Evolutionary conservation across 148 eudicot genomes (phyloP).

Genomic region (Spergularia bocconei): DNA sequence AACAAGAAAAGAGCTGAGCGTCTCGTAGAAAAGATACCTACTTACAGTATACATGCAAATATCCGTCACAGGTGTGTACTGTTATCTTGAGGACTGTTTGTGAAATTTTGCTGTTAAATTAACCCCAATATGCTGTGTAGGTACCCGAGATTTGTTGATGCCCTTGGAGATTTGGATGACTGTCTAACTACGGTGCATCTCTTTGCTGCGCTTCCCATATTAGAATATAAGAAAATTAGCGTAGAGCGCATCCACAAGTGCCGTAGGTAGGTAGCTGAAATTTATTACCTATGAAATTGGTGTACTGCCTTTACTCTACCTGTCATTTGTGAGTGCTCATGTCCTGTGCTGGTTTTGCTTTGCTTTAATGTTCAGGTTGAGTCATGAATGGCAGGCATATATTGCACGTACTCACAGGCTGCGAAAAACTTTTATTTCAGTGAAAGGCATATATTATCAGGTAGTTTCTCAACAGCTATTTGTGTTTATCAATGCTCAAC

Average conservation of each 20-base stretch:
- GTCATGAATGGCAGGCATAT: slow-evolving; percentile 97
- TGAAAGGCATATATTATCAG: slow-evolving; percentile 96
- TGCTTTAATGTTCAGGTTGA: slow-evolving; percentile 46
- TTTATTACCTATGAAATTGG: neutral
- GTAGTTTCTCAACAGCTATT: slow-evolving; percentile 24
- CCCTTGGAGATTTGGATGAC: slow-evolving; percentile 89
- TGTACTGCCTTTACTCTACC: neutral
- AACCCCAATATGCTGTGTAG: slow-evolving; percentile 31
- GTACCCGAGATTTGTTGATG: slow-evolving; percentile 90
- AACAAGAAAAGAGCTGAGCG: slow-evolving; percentile 73
- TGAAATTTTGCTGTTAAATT: neutral
- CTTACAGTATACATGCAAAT: slow-evolving; percentile 60
- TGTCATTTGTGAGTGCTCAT: neutral
- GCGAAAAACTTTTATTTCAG: slow-evolving; percentile 81
- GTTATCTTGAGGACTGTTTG: neutral
- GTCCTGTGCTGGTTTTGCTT: neutral
- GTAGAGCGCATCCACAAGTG: slow-evolving; percentile 78
- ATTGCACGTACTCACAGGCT: slow-evolving; percentile 82
- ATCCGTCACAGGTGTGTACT: slow-evolving; percentile 68
- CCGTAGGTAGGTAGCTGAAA: slow-evolving; percentile 52
- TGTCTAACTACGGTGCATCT: slow-evolving; percentile 89
- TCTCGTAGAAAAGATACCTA: slow-evolving; percentile 55
- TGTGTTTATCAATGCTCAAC: neutral
- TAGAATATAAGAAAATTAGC: slow-evolving; percentile 67
- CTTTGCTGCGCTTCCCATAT: slow-evolving; percentile 88